phyloP scores from a whole-genome alignment of 345 rosid genomes.

The Murraya koenigii region DNA sequence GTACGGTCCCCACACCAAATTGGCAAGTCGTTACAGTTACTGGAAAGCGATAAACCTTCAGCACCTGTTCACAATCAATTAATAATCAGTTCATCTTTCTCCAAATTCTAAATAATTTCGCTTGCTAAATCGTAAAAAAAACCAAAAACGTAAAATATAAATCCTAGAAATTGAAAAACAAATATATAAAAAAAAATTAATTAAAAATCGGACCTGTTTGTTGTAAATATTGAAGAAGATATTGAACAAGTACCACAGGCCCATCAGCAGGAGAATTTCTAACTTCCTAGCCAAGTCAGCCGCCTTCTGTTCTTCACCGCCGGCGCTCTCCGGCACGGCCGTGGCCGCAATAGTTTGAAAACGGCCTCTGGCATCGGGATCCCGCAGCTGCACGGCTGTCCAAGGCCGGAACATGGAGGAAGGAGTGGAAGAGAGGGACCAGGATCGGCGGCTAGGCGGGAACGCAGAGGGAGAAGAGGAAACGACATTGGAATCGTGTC shows the following conservation, averaged over 20 bases:
- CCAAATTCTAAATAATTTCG: not conserved
- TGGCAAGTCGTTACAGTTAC: slow-evolving; percentile 67
- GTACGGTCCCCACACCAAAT: slow-evolving; percentile 78
- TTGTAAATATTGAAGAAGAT: slow-evolving; percentile 99
- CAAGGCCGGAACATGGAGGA: slow-evolving; percentile 52
- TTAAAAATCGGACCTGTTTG: slow-evolving; percentile 66
- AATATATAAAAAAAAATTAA: not conserved
- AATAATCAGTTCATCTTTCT: slow-evolving; percentile 1
- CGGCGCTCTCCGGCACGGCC: slow-evolving; percentile 61
- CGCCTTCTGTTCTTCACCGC: slow-evolving; percentile 42
- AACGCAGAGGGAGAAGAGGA: slow-evolving; percentile 32
- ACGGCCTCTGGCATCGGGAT: slow-evolving; percentile 25
- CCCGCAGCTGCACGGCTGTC: slow-evolving; percentile 47
- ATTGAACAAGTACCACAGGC: slow-evolving; percentile 86
- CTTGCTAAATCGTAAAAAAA: not conserved
- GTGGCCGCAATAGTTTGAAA: slow-evolving; percentile 51
- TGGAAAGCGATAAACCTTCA: slow-evolving; percentile 77
- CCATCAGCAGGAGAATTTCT: slow-evolving; percentile 77
- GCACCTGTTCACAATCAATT: slow-evolving; percentile 52
- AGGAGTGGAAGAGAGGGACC: slow-evolving; percentile 41
- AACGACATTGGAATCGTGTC: slow-evolving; percentile 40
- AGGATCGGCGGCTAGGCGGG: slow-evolving; percentile 51
- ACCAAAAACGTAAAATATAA: not conserved
- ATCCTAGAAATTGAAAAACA: not conserved
- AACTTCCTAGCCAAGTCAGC: slow-evolving; percentile 39